Evolutionary conservation across 768 basidiomycete genomes (phyloP), one percentile per base, ranked within the genome.

Genomic region (Porpolomopsis calyptriformis): DNA sequence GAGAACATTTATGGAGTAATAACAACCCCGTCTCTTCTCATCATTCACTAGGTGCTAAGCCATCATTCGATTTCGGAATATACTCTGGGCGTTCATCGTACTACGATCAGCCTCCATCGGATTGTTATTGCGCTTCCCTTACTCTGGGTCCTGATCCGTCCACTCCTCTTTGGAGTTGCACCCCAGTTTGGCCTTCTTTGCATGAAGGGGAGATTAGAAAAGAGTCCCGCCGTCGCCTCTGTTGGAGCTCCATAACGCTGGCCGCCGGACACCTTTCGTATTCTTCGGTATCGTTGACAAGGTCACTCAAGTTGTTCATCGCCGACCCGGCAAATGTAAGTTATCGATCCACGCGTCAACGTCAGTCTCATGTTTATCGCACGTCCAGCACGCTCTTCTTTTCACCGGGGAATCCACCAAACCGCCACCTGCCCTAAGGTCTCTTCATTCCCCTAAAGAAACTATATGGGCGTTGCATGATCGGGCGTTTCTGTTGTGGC

Each of bases 381-480:
- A 41, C 34, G 23, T 49, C 11, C 53, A 87, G 84, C 82, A 78
- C 58, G 74, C 77, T 1, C 59, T 86, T n/a, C 63, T 87, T 18
- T 86, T 87, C 58, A 78, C 82, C 5, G 84, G 82, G n/a, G 84
- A 86, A 61, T 70, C 74, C 10, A 61, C 77, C 20, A 62, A 59
- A 2, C 62, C 61, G 23, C 68, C 64, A 8, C 65, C 65, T 9
- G 34, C 54, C 18, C 46, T 61, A 16, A 36, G 31, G 31, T 27
- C 57, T 18, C 52, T 47, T 27, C 50, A 57, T 45, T 66, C 73
- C 3, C 64, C 72, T 7, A 85, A 82, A 58, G 75, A 83, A 45
- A 79, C 79, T 4, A 67, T 86, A 18, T 87, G 81, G 83, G 82
- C 81, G n/a, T 64, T 86, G 43, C 75, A 80, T 55, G 75, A 81